phyloP scores from a whole-genome alignment of 139 green algal species.

The Chlamydomonas urium region DNA sequence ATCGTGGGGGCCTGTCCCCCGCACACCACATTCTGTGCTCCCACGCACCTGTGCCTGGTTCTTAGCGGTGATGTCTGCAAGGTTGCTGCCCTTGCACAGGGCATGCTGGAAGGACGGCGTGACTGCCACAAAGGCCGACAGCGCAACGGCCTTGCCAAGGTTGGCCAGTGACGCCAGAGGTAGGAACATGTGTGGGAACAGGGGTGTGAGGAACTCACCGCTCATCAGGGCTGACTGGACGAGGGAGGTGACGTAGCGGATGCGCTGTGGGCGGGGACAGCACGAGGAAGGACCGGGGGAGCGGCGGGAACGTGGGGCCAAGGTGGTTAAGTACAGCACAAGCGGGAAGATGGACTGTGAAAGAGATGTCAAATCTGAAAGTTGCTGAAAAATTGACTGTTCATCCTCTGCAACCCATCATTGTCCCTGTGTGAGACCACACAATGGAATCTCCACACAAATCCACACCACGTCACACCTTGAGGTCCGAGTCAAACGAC shows the following conservation, averaged over 20 bases:
- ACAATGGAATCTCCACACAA: too few species aligned
- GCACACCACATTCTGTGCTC: too few species aligned
- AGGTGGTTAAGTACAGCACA: too few species aligned
- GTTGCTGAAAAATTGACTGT: too few species aligned
- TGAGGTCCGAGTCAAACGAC: constrained; percentile 86
- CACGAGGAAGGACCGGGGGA: too few species aligned
- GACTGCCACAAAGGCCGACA: constrained; percentile 80
- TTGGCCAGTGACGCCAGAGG: constrained; percentile 80
- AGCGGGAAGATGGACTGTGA: too few species aligned
- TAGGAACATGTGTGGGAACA: constrained; percentile 81
- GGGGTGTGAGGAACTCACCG: constrained; percentile 85
- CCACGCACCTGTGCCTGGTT: constrained; percentile 53
- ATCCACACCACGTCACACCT: constrained; percentile 43
- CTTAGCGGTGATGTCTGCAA: constrained; percentile 91
- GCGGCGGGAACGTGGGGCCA: too few species aligned
- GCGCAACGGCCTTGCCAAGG: constrained; percentile 80
- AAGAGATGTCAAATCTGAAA: too few species aligned
- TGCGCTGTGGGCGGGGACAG: too few species aligned
- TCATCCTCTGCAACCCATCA: too few species aligned
- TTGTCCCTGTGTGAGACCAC: too few species aligned
- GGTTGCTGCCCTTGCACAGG: constrained; percentile 81
- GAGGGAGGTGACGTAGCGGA: constrained; percentile 77
- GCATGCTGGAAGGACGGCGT: constrained; percentile 75
- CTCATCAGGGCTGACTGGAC: constrained; percentile 65
- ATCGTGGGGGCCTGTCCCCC: too few species aligned